Percentiles rank a stretch among this genome's conserved stretches.
Conservation (phyloP, 2,329 filamentous ascomycete genomes). For the Aspergillus amoenus region DNA sequence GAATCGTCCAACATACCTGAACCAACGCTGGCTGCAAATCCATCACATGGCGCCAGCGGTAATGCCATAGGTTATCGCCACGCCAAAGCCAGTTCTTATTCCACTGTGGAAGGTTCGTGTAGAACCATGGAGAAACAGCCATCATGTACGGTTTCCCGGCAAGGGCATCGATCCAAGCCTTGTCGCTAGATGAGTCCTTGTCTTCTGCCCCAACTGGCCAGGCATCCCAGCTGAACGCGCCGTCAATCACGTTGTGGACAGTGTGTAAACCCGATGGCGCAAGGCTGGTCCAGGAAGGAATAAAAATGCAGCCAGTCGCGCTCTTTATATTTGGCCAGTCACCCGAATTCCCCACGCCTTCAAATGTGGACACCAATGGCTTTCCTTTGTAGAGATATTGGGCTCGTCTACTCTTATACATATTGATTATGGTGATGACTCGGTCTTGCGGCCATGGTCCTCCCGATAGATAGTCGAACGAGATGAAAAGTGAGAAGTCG, state of each 20-base stretch:
- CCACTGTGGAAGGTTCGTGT: constrained; percentile 56
- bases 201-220: constrained; percentile 43
- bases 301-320: constrained; percentile 39
- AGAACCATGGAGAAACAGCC: constrained; percentile 59
- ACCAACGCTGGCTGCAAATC: constrained; percentile 52
- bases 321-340: constrained; percentile 47
- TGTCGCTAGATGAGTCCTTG: constrained; percentile 36
- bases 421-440: constrained; percentile 29
- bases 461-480: constrained; percentile 34
- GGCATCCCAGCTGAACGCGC: constrained; percentile 45
- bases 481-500: constrained; percentile 33
- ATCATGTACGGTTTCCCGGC: constrained; percentile 51
- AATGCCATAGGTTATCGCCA: constrained; percentile 61
- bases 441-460: constrained; percentile 28
- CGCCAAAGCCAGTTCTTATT: constrained; percentile 64
- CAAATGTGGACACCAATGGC: constrained; percentile 43
- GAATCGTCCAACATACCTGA: constrained; percentile 28
- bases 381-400: constrained; percentile 29
- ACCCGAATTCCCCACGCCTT: constrained; percentile 39
- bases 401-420: constrained; percentile 23
- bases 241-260: constrained; percentile 37
- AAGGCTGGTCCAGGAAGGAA: constrained; percentile 44
- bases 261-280: constrained; percentile 30
- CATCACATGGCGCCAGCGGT: constrained; percentile 58
- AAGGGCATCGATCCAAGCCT: constrained; percentile 41